Evolutionary conservation across 306 rosid species (phyloP), one percentile per base, ranked within the genome.

Genomic region (Trifolium pratense): DNA sequence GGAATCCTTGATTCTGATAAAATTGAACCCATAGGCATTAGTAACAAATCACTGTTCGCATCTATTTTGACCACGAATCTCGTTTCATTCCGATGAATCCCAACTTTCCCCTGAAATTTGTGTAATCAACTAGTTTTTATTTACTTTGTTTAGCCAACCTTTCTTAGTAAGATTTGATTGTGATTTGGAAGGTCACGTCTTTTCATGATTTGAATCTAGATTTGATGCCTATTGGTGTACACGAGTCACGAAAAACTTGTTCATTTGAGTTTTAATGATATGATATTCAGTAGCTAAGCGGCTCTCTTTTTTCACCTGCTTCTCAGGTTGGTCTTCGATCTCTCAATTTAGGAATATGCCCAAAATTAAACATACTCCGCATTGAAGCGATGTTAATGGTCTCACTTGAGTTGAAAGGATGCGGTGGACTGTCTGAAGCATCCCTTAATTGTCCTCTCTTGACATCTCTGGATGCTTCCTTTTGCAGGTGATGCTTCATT

Each of bases 341-440:
- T 51, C 92, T 95, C 37, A 95, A 95, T 78, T 78, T 95, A 68
- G 99, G 99, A 72, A 95, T 95, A 75, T 95, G 99, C 86, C 99
- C 99, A 29, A 95, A 91, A 82, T 66, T 95, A 84, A 88, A 85
- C 25, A 75, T 65, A 14, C 96, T 95, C 62, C 75, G 82, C 76
- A 85, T 95, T 12, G 90, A 90, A 76, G 97, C 99, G 2, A 86
- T 85, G 9, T 63, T 53, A 61, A 95, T 95, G 97, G 91, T 82
- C 78, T 77, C 86, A 40, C 99, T 95, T 52, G 99, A 95, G 86
- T 78, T 95, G 83, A 95, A 95, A 86, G 99, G 99, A 34, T 95
- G 99, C 20, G 99, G 99, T 4, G 99, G 85, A 17, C 81, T 95
- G 63, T 90, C 96, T 61, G 93, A 95, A 70, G 99, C 96, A 66